A percentile compares a stretch with the other conserved stretches of the same genome.
phyloP scores from a whole-genome alignment of 2,329 filamentous ascomycete species.

The Penicillium sp. region DNA sequence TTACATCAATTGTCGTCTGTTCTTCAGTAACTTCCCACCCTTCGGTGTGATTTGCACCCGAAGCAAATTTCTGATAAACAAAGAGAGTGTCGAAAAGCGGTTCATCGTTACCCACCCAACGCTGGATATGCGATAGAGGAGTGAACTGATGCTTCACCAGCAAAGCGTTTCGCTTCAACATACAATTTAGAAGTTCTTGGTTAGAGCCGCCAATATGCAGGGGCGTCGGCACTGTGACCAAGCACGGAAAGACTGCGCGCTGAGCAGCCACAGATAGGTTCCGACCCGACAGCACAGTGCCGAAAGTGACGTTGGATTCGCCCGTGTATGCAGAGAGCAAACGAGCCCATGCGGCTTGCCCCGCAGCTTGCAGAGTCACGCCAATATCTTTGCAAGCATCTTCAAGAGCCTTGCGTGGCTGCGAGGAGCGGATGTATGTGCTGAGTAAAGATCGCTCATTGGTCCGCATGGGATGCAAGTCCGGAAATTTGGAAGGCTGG shows the following conservation, averaged over 20 bases:
- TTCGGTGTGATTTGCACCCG: constrained; percentile 16
- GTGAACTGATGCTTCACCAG: constrained; percentile 68
- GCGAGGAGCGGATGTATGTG: constrained; percentile 37
- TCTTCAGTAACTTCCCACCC: constrained; percentile 64
- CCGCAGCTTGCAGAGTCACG: constrained; percentile 71
- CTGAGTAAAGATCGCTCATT: constrained; percentile 34
- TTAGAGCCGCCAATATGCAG: constrained; percentile 56
- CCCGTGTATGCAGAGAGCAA: constrained; percentile 73
- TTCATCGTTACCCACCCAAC: constrained; percentile 61
- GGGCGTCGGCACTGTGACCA: constrained; percentile 73
- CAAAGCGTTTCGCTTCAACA: constrained; percentile 63
- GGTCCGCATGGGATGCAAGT: constrained; percentile 61
- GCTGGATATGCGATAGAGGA: constrained; percentile 68
- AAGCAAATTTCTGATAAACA: constrained; percentile 66
- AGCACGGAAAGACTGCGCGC: constrained; percentile 67
- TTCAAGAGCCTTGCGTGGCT: constrained; percentile 51
- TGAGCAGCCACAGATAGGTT: constrained; percentile 56
- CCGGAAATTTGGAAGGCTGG: constrained; percentile 68
- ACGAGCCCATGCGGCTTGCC: constrained; percentile 74
- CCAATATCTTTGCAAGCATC: constrained; percentile 53
- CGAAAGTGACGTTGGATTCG: constrained; percentile 70
- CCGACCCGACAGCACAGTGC: constrained; percentile 73
- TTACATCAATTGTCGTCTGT: constrained; percentile 62
- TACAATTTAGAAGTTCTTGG: constrained; percentile 54
- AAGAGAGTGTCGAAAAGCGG: constrained; percentile 80